Base-by-base conservation (phyloP, 768 basidiomycete species). In the Grammothele lineata region DNA sequence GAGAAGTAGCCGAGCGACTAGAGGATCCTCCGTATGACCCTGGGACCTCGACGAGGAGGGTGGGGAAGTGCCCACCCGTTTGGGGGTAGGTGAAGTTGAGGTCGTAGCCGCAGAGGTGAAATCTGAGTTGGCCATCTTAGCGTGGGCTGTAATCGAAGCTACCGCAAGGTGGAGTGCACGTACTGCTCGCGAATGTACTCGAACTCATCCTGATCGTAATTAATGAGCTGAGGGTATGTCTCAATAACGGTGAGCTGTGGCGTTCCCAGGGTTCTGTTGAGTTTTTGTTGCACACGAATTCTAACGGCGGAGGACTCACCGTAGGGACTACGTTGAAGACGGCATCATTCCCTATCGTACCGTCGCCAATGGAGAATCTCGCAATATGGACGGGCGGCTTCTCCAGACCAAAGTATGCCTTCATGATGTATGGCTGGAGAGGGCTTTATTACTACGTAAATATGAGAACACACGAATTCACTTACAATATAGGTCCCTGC, bases 151-250 rank as follows among this genome's bases (percentile, higher is more conserved):
- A 19, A 11, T 23, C 27, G 5, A 41, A 45, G 4, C 39, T n/a
- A 14, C 25, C 18, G 23, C 10, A 2, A 1, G n/a, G 15, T 11
- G 15, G 10, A 11, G 6, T 5, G 12, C 22, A 69, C 81, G 44
- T 53, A 85, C 84, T 85, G 82, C 53, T 76, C 70, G 54, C 76
- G 73, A 64, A 88, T 86, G 57, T 83, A 83, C 43, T 78, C 70
- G 56, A 77, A 81, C 11, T 83, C 80, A 3, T 75, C 73, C 41
- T 70, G 67, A 51, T 88, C 80, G 57, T 87, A 87, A 26, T 76
- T 81, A 43, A 88, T 83, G 23, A 87, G 64, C 59, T 87, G 85
- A 0, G 86, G 86, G 57, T 81, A 85, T 4, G 86, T 87, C 63
- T 84, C 77, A 18, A 87, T 62, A 37, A 84, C 68, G 46, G 61